Evolutionary conservation across 176 grass and related monocot genomes (phyloP), one percentile per base, ranked within the genome.

Genomic region (Bothriochloa decipiens): DNA sequence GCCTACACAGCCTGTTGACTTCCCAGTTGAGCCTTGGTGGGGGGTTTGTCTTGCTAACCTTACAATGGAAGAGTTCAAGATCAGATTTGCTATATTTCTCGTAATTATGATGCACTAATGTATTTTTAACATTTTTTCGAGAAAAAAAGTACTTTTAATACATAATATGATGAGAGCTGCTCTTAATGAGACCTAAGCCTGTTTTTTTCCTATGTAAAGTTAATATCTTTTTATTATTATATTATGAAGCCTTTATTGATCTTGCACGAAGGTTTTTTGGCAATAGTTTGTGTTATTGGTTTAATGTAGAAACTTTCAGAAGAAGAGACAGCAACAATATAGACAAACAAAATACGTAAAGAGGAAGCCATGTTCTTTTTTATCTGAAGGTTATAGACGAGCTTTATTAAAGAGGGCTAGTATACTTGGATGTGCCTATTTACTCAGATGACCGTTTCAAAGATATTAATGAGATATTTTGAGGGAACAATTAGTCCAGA

Each of bases 11-110:
- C 96, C 96, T 80, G 89, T 92, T 81, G 86, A 98, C 81, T 89
- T 95, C 65, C 82, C 91, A 89, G 52, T 95, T 36, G 96, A 98
- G 65, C 91, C 93, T 65, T 98, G 93, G 96, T 98, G 93, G 96
- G 96, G 93, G 69, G 96, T 98, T 90, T 98, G 89, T 88, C 96
- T 98, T 65, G 96, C 95, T 76, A 98, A 98, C 77, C 95, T 98
- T 82, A 98, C 96, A 47, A 63, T 98, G 79, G 96, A 98, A 93
- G 96, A 98, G 85, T 98, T 98, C 78, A 98, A 98, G 93, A 93
- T 98, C 41, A 35, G 87, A 85, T 53, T 85, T 32, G 46, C 66
- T 28, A n/a, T 15, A 43, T 83, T 52, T 61, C n/a, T 14, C 11
- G 3, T 27, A n/a, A 22, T 52, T 66, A 55, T 6, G 11, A 81